Base-by-base conservation (phyloP, 176 grass and related monocot genomes). In the Thinopyrum elongatum region DNA sequence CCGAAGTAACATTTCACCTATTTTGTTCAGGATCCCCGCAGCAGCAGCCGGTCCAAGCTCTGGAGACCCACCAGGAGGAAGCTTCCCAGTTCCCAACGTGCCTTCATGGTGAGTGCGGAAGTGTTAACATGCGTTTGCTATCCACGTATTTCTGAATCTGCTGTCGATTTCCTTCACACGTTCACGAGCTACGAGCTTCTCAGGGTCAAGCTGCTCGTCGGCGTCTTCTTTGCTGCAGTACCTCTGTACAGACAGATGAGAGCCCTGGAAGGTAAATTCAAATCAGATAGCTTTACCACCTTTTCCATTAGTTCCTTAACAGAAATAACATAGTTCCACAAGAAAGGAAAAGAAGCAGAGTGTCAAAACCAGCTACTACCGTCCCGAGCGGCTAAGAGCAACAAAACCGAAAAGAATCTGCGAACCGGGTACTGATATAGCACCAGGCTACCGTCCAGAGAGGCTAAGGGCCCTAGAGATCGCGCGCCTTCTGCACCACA, bases 201-300 rank as follows among this genome's bases (percentile, higher is more conserved):
- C 41, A 92, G 86, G 90, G 90, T 86, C 60, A 92, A 86, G 17
- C 75, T 83, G 90, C n/a, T 86, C 22, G 70, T 89, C 3, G 86
- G 78, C 10, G 73, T 83, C 10, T n/a, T 86, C 74, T 15, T 92
- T 19, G 30, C 88, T 67, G 90, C 86, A 1, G 71, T 92, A 36
- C 90, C 90, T 4, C 55, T 89, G 44, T 92, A 88, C 83, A 83
- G 59, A 55, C 85, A 79, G 75, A 83, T 92, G 4, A 60, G 82
- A 58, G 72, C 78, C 22, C 39, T 88, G 27, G 90, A 88, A 86
- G 83, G 83, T 92, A 83, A 34, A 33, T 25, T 6, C 6, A 27
- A 19, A 31, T 12, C 4, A 7, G 58, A 15, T 51, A n/a, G 60
- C 62, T 19, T 53, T 35, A 59, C 9, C 30, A 3, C 26, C 15